Percentiles rank a stretch among this genome's conserved stretches.
Conservation (phyloP, 2,329 filamentous ascomycete genomes). For the Albifimbria verrucaria region DNA sequence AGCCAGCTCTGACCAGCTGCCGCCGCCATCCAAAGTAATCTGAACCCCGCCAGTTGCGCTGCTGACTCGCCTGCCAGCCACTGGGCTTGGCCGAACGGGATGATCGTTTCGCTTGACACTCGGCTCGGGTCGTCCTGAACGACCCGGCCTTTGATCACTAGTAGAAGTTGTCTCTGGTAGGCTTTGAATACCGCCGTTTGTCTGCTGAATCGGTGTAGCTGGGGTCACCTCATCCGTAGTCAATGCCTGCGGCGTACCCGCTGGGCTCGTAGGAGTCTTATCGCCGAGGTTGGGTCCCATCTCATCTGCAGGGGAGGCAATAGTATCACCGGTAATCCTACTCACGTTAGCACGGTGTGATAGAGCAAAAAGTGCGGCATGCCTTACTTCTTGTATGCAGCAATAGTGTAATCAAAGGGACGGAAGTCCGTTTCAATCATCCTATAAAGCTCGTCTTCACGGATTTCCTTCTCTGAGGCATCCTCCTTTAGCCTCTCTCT, state of each 20-base stretch:
- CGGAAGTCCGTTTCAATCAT: slow-evolving; percentile 94
- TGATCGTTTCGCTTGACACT: slow-evolving; percentile 47
- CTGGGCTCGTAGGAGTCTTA: slow-evolving; percentile 11
- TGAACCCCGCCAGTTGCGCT: slow-evolving; percentile 83
- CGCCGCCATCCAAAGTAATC: slow-evolving; percentile 83
- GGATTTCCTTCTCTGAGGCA: slow-evolving; percentile 90
- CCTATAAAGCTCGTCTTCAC: slow-evolving; percentile 88
- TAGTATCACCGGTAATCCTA: slow-evolving; percentile 35
- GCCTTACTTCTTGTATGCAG: slow-evolving; percentile 70
- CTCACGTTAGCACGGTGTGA: slow-evolving; percentile 13
- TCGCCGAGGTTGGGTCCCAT: slow-evolving; percentile 7
- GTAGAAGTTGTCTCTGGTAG: slow-evolving; percentile 18
- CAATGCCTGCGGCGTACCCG: slow-evolving; percentile 39
- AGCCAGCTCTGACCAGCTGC: slow-evolving; percentile 88
- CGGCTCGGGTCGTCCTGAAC: slow-evolving; percentile 28
- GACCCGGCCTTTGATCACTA: slow-evolving; percentile 21
- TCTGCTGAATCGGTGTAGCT: slow-evolving; percentile 25
- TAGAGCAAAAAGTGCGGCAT: background rate
- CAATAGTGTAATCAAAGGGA: slow-evolving; percentile 90
- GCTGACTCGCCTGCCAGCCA: slow-evolving; percentile 65
- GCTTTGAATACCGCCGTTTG: slow-evolving; percentile 20
- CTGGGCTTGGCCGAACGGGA: slow-evolving; percentile 42
- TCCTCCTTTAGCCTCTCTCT: slow-evolving; percentile 89
- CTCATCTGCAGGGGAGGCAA: slow-evolving; percentile 11
- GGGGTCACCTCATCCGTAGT: slow-evolving; percentile 49